Conservation (phyloP, 345 rosid genomes). For the Sapria himalayana region DNA sequence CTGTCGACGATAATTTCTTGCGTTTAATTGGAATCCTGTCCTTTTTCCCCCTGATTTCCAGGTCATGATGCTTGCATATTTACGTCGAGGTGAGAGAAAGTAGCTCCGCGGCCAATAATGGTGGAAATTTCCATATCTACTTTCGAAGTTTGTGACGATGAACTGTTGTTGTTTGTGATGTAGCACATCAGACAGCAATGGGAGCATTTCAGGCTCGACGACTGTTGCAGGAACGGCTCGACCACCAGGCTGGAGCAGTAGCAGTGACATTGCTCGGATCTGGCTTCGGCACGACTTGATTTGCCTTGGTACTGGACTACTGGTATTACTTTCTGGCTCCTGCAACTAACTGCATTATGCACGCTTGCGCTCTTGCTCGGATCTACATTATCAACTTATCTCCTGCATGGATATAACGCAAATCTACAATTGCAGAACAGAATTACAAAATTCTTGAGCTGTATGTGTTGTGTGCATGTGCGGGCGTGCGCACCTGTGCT, state of each 20-base stretch:
- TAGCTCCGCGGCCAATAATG: too few relatives aligned
- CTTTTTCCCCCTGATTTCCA: constrained; percentile 14
- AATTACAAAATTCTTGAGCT: too few relatives aligned
- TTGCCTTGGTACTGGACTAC: too few relatives aligned
- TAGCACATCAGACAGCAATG: constrained; percentile 33
- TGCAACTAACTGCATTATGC: too few relatives aligned
- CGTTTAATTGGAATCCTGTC: background rate
- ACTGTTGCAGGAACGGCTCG: constrained; percentile 21
- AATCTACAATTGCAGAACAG: too few relatives aligned
- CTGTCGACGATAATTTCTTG: background rate
- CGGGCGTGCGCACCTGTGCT: too few relatives aligned
- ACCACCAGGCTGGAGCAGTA: constrained; percentile 29
- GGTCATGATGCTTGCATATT: constrained; percentile 51
- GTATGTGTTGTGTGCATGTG: too few relatives aligned
- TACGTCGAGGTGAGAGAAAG: constrained; percentile 54
- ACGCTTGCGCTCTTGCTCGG: too few relatives aligned
- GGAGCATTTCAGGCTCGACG: constrained; percentile 17
- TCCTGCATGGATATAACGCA: too few relatives aligned
- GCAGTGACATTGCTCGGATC: constrained; percentile 10
- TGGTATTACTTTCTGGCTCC: too few relatives aligned
- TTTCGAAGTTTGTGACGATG: background rate
- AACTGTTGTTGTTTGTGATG: constrained; percentile 8
- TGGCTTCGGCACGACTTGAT: constrained; percentile 19
- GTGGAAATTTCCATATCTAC: background rate
- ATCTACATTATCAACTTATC: too few relatives aligned